Percentiles rank a stretch among this genome's conserved stretches.
phyloP scores from a whole-genome alignment of 2,329 filamentous ascomycete species.

The Cucurbitaria berberidis region DNA sequence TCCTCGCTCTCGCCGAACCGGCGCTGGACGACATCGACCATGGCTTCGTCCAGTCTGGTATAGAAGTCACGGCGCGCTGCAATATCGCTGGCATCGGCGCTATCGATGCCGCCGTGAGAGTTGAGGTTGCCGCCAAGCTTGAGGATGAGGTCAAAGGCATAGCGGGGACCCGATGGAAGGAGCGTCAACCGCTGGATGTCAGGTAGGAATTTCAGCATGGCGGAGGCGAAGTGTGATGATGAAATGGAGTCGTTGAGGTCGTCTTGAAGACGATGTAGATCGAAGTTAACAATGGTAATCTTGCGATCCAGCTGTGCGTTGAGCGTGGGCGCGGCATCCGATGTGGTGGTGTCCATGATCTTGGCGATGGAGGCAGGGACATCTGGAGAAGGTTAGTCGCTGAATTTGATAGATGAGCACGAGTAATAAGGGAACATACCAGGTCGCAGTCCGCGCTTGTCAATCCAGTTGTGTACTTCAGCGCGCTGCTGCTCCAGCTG shows the following conservation, averaged over 20 bases:
- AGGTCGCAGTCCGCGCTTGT: constrained; percentile 60
- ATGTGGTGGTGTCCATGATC: constrained; percentile 58
- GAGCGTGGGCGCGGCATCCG: constrained; percentile 58
- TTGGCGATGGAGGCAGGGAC: constrained; percentile 60
- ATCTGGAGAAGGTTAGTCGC: constrained; percentile 47
- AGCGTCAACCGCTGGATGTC: constrained; percentile 59
- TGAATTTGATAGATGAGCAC: neutral
- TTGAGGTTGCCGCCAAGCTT: constrained; percentile 64
- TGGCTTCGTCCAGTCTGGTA: constrained; percentile 54
- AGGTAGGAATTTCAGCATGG: constrained; percentile 62
- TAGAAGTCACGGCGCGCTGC: constrained; percentile 59
- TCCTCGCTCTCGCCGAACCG: constrained; percentile 59
- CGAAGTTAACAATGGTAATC: constrained; percentile 64
- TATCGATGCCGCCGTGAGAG: constrained; percentile 59
- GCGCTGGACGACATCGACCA: constrained; percentile 60
- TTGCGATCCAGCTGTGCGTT: constrained; percentile 65
- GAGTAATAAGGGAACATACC: constrained; percentile 45
- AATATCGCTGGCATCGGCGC: constrained; percentile 56
- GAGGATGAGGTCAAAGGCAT: constrained; percentile 61
- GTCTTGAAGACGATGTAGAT: constrained; percentile 62
- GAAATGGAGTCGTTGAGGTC: constrained; percentile 62
- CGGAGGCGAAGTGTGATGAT: constrained; percentile 59
- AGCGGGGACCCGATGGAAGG: constrained; percentile 55
- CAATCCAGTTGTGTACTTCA: constrained; percentile 62
- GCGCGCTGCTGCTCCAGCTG: constrained; percentile 58